Evolutionary conservation across 2,329 filamentous ascomycete genomes (phyloP).

Genomic region (Alternaria postmessia): DNA sequence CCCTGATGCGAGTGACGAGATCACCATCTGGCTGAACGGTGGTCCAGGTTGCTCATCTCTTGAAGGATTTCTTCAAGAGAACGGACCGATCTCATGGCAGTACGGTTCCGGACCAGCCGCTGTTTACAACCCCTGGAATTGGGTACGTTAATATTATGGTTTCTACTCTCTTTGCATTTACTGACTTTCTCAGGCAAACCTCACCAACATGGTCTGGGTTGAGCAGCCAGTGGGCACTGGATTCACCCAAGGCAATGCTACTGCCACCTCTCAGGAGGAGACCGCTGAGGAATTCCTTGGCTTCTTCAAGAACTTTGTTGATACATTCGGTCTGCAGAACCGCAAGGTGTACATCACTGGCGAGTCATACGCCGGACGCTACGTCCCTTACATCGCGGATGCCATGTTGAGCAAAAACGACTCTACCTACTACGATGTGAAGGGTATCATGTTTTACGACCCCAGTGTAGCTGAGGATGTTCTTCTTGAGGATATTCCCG

Average conservation of each 20-base stretch:
- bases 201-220: constrained; percentile 80
- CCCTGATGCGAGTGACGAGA: constrained; percentile 57
- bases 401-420: constrained; percentile 76
- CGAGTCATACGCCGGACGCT: constrained; percentile 72
- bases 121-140: constrained; percentile 55
- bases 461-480: constrained; percentile 66
- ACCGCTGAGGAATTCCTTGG: constrained; percentile 75
- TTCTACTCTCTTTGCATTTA: too few species aligned
- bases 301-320: constrained; percentile 80
- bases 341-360: constrained; percentile 78
- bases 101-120: constrained; percentile 50
- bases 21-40: constrained; percentile 58
- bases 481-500: constrained; percentile 61
- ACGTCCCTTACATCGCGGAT: constrained; percentile 74
- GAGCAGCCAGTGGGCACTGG: constrained; percentile 75
- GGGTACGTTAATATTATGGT: constrained; percentile 27
- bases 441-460: constrained; percentile 76
- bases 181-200: constrained; percentile 30
- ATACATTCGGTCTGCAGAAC: constrained; percentile 71
- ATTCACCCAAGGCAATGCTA: constrained; percentile 71
- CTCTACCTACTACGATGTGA: constrained; percentile 71
- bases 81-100: constrained; percentile 57
- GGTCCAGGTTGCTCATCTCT: constrained; percentile 58
- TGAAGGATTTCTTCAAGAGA: constrained; percentile 60
- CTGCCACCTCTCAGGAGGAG: constrained; percentile 71